Base-by-base conservation (phyloP, 352 stramenopile species). In the Globisporangium abappressorium region DNA sequence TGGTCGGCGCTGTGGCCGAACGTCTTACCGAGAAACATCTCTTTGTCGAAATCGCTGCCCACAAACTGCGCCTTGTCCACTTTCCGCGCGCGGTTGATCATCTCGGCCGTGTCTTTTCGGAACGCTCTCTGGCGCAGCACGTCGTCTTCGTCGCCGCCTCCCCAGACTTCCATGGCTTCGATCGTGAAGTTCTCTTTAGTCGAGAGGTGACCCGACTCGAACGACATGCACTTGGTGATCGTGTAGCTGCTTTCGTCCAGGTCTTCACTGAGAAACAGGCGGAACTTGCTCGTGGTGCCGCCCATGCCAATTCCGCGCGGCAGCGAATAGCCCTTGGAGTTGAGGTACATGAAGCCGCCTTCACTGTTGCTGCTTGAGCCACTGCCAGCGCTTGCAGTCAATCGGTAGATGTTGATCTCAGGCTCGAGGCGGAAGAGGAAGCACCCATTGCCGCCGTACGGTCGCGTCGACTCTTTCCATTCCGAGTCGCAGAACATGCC, bases 21-120 rank as follows among this genome's bases (percentile, higher is more conserved):
- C 11, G 85, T 94, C 61, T 94, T 93, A 20, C 71, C 73, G 22
- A 96, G 58, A 34, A 96, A 89, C 64, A 94, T 86, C 57, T 91
- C 82, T 58, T 88, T 90, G 68, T 96, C 88, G 61, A 96, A 96
- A 47, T 92, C 85, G 62, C 73, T 96, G 33, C 84, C 86, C 47
- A 89, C 60, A 56, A 96, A 96, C 46, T 93, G 82, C 20, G 86
- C 86, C 66, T 96, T 96, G 73, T 96, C 86, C 15, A 96, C 88
- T 62, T 96, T 94, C 55, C 88, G 76, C 30, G 86, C 86, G 11
- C 82, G 80, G 66, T 91, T 87, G 71, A 96, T 92, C 69, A 96
- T 74, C 38, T 93, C 84, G n/a, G 84, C 79, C 1, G 83, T 90
- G 36, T 94, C 86, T n/a, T 91, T 78, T 9, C 88, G 85, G 62